Base-by-base conservation (phyloP, 257 asterid genomes). In the Solanum dulcamara region DNA sequence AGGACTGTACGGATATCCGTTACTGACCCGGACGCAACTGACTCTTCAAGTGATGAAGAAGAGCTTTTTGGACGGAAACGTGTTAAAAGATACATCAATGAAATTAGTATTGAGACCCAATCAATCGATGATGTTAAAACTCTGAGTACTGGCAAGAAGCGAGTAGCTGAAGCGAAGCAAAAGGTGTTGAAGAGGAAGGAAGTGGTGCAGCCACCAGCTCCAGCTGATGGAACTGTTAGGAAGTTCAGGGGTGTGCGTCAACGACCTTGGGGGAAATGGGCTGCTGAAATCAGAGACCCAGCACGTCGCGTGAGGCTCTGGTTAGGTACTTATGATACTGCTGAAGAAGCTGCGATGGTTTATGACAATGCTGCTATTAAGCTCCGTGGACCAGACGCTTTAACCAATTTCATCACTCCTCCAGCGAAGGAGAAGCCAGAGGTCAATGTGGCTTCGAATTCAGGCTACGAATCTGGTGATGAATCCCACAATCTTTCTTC, bases 201-300 rank as follows among this genome's bases (percentile, higher is more conserved):
- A 40, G 51, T 28, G 42, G 37, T 26, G 55, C 84, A 72, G 2
- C 67, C 22, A 11, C 81, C 68, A n/a, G 50, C 83, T 2, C 81
- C 68, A n/a, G 50, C 83, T 2, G 66, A 22, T 32, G 84, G 80
- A 1, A 51, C 70, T 1, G 90, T 79, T 4, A 53, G 88, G 80
- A 91, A 91, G 87, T 91, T 88, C 62, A 87, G 93, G 6, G 93
- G 93, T 0, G 93, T 91, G 10, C 85, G 93, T 48, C 93, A 91
- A 72, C 57, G 93, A 66, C 92, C 92, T 0, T 91, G 93, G 93
- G 93, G 93, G 0, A 91, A 89, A 85, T 91, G 92, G 92, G 93
- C 93, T 0, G 92, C 92, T 0, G 93, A 91, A 87, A 91, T 91
- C 40, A 84, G 93, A 83, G 93, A 91, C 89, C 93, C 93, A 0